Conservation (phyloP, 2,329 filamentous ascomycete genomes). For the Colletotrichum plurivorum region DNA sequence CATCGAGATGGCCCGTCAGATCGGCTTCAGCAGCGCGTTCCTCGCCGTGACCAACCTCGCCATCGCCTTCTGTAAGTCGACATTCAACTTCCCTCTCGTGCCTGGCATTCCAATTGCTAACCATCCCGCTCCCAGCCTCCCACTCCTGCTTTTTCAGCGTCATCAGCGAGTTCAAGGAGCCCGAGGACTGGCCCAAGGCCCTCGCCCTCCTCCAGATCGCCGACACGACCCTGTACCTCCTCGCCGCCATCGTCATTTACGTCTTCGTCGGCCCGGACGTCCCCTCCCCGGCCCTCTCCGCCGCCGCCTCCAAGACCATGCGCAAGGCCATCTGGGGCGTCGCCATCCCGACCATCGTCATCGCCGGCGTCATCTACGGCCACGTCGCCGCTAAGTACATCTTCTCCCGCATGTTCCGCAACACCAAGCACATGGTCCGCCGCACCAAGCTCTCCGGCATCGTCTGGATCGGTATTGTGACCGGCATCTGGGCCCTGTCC, state of each 20-base stretch:
- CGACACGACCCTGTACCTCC: constrained; percentile 74
- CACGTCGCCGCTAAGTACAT: constrained; percentile 77
- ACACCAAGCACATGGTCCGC: constrained; percentile 68
- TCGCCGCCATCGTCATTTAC: constrained; percentile 78
- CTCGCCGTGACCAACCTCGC: constrained; percentile 74
- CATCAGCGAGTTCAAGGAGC: constrained; percentile 74
- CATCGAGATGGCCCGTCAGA: constrained; percentile 52
- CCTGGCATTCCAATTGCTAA: background rate
- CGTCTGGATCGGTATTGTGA: constrained; percentile 72
- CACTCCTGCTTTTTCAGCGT: constrained; percentile 80
- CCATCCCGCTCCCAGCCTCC: constrained; percentile 51
- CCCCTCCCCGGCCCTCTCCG: constrained; percentile 75
- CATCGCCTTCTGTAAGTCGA: constrained; percentile 69
- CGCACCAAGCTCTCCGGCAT: constrained; percentile 64
- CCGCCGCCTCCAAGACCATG: constrained; percentile 65
- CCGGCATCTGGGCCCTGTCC: constrained; percentile 70
- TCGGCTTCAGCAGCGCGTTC: constrained; percentile 67
- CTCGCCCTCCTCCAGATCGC: constrained; percentile 64
- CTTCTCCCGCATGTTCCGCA: constrained; percentile 74
- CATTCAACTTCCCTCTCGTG: background rate
- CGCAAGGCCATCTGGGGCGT: constrained; percentile 78
- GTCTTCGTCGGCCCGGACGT: constrained; percentile 74
- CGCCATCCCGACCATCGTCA: constrained; percentile 78
- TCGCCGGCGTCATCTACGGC: constrained; percentile 79
- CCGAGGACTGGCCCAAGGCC: constrained; percentile 70